Conservation (phyloP, 192 early-diverging fungal species). For the Jimgerdemannia lactiflua region DNA sequence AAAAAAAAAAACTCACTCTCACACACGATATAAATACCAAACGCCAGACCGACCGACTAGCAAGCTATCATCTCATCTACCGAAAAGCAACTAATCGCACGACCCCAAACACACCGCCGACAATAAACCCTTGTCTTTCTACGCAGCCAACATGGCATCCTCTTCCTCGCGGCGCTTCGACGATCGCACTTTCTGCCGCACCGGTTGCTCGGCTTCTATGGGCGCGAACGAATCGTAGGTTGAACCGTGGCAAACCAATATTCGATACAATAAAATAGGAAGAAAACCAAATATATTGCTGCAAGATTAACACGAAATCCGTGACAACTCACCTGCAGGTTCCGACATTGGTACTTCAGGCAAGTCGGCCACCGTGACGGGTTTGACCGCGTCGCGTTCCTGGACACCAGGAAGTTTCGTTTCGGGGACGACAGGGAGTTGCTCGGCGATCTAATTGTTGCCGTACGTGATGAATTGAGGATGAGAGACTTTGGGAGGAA, state of each 20-base stretch:
- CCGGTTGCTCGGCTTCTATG: background rate
- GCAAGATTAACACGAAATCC: background rate
- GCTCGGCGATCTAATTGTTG: background rate
- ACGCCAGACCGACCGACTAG: too few relatives aligned
- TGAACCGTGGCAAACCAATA: background rate
- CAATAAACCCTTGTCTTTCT: background rate
- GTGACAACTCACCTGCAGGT: background rate
- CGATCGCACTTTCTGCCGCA: background rate
- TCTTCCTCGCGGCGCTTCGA: background rate
- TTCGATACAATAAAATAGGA: background rate
- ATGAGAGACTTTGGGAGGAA: background rate
- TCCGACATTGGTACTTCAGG: background rate
- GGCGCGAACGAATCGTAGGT: background rate
- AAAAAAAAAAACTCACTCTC: too few relatives aligned
- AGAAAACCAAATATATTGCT: background rate
- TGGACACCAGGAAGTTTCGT: background rate
- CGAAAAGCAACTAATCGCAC: too few relatives aligned
- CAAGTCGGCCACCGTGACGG: background rate
- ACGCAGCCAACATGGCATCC: background rate
- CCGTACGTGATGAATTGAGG: background rate
- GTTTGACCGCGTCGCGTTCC: background rate
- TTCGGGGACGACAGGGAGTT: conserved; percentile 1
- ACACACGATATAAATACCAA: too few relatives aligned
- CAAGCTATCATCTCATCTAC: too few relatives aligned
- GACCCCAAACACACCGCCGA: too few relatives aligned